phyloP scores from a whole-genome alignment of 345 rosid genomes.

The Boechera stricta region DNA sequence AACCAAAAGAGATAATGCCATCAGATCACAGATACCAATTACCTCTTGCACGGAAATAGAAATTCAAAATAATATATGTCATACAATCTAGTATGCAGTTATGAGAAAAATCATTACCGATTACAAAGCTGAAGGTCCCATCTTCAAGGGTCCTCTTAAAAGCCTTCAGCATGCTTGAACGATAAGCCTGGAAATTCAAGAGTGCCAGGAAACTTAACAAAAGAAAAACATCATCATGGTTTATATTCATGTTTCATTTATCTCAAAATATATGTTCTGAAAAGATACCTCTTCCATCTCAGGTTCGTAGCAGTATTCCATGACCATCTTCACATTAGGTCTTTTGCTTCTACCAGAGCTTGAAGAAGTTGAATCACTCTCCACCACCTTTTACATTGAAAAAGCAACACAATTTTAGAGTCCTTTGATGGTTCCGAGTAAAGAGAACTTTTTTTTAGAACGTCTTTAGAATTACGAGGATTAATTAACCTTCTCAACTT shows the following conservation, averaged over 20 bases:
- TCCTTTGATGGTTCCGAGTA: not conserved
- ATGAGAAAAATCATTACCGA: constrained; percentile 67
- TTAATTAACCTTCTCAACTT: constrained; percentile 81
- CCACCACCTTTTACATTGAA: constrained; percentile 64
- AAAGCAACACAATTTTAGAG: constrained; percentile 30
- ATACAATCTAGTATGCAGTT: constrained; percentile 21
- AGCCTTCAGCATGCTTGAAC: constrained; percentile 96
- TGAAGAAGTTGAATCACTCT: constrained; percentile 65
- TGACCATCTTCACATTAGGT: constrained; percentile 64
- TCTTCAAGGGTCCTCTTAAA: constrained; percentile 91
- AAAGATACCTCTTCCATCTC: constrained; percentile 95
- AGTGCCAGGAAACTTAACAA: constrained; percentile 29
- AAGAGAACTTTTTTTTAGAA: constrained; percentile 1
- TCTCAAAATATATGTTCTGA: constrained; percentile 9
- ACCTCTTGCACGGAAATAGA: constrained; percentile 41
- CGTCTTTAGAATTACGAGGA: constrained; percentile 8
- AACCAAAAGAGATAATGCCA: constrained; percentile 45
- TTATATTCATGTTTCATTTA: constrained; percentile 3
- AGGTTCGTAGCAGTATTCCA: constrained; percentile 96
- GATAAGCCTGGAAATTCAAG: constrained; percentile 60
- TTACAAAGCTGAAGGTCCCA: constrained; percentile 79
- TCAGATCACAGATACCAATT: constrained; percentile 39
- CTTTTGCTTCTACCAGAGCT: constrained; percentile 72
- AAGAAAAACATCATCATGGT: not conserved
- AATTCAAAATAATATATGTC: constrained; percentile 33